Evolutionary conservation across 2,329 filamentous ascomycete species (phyloP), one percentile per base, ranked within the genome.

Genomic region (Apiospora kogelbergensis): DNA sequence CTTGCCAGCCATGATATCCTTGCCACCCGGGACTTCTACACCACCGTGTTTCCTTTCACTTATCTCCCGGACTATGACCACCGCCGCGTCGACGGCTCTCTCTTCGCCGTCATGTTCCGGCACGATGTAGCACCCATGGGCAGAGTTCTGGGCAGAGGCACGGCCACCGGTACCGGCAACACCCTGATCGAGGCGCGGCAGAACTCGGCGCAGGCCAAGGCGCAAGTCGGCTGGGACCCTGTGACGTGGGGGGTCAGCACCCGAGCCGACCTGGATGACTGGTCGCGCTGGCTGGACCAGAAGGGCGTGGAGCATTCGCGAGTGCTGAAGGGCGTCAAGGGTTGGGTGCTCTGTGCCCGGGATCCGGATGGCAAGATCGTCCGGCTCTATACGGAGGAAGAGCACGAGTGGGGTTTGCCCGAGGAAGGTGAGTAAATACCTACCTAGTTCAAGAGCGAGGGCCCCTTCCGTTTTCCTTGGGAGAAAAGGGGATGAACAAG

Each of bases 141-240:
- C 9, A 17, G 3, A n/a, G 33, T 24, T n/a, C 9, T 22, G 63
- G 2, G 20, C 6, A 13, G 60, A 20, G 40, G 40, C 11, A 41
- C 40, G 5, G 40, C 6, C 40, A 41, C 40, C 40, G 40, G 40
- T 10, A 41, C 40, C 40, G 40, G 7, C 22, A 24, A 33, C 20
- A 24, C 26, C 37, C 40, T 66, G 7, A 20, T 66, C 33, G 63
- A 66, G 41, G 41, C 42, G 17, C 63, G 63, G 17, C 33, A 24
- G 17, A 66, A 66, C 40, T 5, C n/a, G 0, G 2, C 2, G 10
- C 64, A 66, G 24, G 64, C 64, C 33, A 15, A 22, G 64, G 33
- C 64, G 6, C 64, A 66, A 20, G 26, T 26, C 7, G 64, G 64
- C 40, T 66, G 37, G 64, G 64, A 66, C 64, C 64, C 64, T 17